A percentile compares a stretch with the other conserved stretches of the same genome.
Evolutionary conservation across 805 yeast species (phyloP).

Genomic region (Isabelozyma pseudorhagii): DNA sequence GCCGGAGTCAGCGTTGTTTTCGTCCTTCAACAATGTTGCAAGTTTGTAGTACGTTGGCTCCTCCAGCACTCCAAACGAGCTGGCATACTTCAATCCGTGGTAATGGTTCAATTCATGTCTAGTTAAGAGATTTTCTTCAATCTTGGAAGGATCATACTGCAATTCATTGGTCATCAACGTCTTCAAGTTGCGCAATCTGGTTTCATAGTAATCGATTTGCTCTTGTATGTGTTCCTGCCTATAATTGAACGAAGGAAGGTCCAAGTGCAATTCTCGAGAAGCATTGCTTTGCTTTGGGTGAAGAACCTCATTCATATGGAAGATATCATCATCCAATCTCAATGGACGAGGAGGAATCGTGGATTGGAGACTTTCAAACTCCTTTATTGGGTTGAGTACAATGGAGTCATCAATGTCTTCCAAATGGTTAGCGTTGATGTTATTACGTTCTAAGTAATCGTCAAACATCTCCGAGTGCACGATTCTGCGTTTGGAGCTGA

Average conservation of each 20-base stretch:
- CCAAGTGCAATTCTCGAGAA: slow-evolving; percentile 20
- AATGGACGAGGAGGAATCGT: slow-evolving; percentile 21
- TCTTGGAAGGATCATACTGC: slow-evolving; percentile 7
- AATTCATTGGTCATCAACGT: slow-evolving; percentile 8
- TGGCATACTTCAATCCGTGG: slow-evolving; percentile 17
- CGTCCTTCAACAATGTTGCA: slow-evolving; percentile 22
- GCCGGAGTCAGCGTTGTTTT: slow-evolving; percentile 39
- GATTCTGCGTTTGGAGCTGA: slow-evolving; percentile 22
- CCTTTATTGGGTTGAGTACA: slow-evolving; percentile 28
- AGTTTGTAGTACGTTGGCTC: slow-evolving; percentile 37
- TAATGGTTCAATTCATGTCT: slow-evolving; percentile 19
- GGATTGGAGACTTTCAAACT: slow-evolving; percentile 19
- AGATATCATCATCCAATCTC: slow-evolving; percentile 17
- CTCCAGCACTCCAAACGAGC: slow-evolving; percentile 9
- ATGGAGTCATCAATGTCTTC: slow-evolving; percentile 11
- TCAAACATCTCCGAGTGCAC: slow-evolving; percentile 32
- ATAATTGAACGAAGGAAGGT: slow-evolving; percentile 22
- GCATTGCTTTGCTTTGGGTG: slow-evolving; percentile 15
- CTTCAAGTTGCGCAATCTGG: slow-evolving; percentile 6
- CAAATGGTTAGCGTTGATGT: slow-evolving; percentile 14
- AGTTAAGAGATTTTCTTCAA: slow-evolving; percentile 7
- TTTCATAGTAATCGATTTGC: slow-evolving; percentile 22
- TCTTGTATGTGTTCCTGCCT: slow-evolving; percentile 18
- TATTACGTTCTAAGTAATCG: slow-evolving; percentile 22
- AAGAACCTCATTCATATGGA: slow-evolving; percentile 20